Percentiles rank a stretch among this genome's conserved stretches.
Conservation (phyloP, 2,329 filamentous ascomycete genomes). For the Akanthomyces muscarius region DNA sequence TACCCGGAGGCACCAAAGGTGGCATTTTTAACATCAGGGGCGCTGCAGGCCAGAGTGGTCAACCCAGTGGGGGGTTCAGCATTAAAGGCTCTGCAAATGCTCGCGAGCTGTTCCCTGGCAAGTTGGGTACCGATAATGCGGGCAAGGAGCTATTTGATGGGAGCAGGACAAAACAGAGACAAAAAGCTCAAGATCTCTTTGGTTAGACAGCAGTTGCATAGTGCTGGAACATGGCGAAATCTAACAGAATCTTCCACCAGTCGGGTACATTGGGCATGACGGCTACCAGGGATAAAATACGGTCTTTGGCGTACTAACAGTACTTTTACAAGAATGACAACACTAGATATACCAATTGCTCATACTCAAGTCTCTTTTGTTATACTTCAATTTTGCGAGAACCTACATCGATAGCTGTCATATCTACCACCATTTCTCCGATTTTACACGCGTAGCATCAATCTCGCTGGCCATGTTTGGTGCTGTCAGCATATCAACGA, state of each 20-base stretch:
- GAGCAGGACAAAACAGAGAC: constrained; percentile 51
- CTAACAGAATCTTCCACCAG: background rate
- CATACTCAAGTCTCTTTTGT: background rate
- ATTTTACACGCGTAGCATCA: constrained; percentile 46
- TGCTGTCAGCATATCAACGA: constrained; percentile 47
- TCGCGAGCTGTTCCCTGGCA: constrained; percentile 67
- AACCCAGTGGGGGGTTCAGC: constrained; percentile 48
- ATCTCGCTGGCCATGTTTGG: constrained; percentile 33
- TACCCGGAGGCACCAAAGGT: constrained; percentile 40
- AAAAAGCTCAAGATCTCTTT: constrained; percentile 71
- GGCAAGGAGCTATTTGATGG: constrained; percentile 65
- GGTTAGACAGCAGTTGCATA: constrained; percentile 12
- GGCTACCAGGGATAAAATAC: background rate
- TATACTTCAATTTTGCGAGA: background rate
- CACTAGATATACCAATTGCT: constrained; percentile 5
- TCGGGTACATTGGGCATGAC: background rate
- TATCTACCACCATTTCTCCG: constrained; percentile 61
- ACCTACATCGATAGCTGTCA: background rate
- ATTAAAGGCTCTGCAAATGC: constrained; percentile 64
- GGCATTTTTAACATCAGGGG: constrained; percentile 59
- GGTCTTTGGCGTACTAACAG: background rate
- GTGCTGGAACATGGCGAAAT: background rate
- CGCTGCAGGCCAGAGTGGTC: constrained; percentile 43
- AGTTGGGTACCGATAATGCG: constrained; percentile 45
- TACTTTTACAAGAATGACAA: background rate